These are phyloP conservation scores for Fomes fomentarius DNA, from an alignment of 1,284 basidiomycete species.

Conservation along the genomic window DNA sequence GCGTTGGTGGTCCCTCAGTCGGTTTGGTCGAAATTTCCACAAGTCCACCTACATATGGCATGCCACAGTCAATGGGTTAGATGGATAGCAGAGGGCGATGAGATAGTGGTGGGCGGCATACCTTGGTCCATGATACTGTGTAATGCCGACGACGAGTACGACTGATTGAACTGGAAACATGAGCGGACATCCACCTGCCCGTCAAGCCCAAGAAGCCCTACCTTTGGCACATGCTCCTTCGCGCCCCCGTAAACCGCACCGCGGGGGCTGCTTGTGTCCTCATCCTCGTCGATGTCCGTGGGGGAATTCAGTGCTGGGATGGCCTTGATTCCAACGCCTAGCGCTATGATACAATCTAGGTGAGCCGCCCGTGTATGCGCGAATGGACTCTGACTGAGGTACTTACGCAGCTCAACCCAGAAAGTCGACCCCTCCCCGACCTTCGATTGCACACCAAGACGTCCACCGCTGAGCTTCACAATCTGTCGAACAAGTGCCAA, in stretches of 20 bases:
- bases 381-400: no score
- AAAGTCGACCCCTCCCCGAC: conserved; percentile 70
- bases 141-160: conserved; percentile 51
- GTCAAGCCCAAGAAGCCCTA: conserved; percentile 1
- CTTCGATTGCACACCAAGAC: conserved; percentile 74
- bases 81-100: no score
- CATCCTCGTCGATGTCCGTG: conserved; percentile 19
- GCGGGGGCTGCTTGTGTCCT: conserved; percentile 10
- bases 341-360: conserved; percentile 27
- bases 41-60: conserved; percentile 60
- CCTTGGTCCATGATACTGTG: conserved; percentile 75
- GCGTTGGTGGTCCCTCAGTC: conserved; percentile 45
- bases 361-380: no score
- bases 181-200: conserved; percentile 13
- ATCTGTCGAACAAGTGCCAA: conserved; percentile 90
- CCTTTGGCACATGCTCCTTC: conserved; percentile 7
- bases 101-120: no score
- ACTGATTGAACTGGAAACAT: conserved; percentile 11
- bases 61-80: no score
- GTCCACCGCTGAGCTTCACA: conserved; percentile 81
- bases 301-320: conserved; percentile 26
- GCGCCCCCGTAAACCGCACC: conserved; percentile 10
- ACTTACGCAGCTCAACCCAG: conserved; percentile 75
- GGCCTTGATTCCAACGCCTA: conserved; percentile 43
- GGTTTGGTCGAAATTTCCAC: conserved; percentile 60